Conservation (phyloP, 169 alveolate genomes). For the Eimeria nieschulzi region DNA sequence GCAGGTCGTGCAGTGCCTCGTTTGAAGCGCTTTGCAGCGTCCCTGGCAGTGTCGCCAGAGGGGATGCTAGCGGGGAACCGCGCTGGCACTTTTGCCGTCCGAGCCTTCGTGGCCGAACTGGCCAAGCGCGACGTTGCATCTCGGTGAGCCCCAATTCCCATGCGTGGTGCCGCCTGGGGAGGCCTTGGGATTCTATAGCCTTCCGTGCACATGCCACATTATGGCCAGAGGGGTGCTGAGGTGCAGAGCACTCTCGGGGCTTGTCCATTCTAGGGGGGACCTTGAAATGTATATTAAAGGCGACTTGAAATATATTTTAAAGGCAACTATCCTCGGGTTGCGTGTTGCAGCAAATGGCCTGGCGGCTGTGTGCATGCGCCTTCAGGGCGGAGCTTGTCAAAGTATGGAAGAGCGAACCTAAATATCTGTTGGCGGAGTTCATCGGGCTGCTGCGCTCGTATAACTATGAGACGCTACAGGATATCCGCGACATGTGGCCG, state of each 20-base stretch:
- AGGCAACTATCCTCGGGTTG: neutral
- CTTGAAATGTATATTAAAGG: too few species aligned
- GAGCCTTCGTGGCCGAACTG: slow-evolving; percentile 52
- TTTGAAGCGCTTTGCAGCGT: slow-evolving; percentile 11
- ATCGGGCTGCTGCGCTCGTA: slow-evolving; percentile 58
- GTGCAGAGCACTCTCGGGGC: too few species aligned
- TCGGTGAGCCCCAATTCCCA: neutral
- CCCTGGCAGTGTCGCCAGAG: slow-evolving; percentile 42
- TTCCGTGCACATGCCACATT: neutral
- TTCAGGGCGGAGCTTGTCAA: slow-evolving; percentile 55
- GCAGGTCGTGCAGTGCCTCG: slow-evolving; percentile 41
- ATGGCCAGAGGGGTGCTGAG: too few species aligned
- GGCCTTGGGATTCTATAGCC: neutral
- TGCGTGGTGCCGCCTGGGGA: neutral
- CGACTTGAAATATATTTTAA: too few species aligned
- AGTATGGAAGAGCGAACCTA: slow-evolving; percentile 39
- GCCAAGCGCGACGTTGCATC: slow-evolving; percentile 46
- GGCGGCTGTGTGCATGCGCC: neutral
- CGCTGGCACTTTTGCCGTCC: slow-evolving; percentile 55
- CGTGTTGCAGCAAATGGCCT: neutral
- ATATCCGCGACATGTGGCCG: slow-evolving; percentile 68
- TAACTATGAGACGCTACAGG: slow-evolving; percentile 62
- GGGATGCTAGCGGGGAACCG: slow-evolving; percentile 40
- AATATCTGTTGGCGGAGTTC: slow-evolving; percentile 42
- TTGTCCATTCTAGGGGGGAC: too few species aligned